These are phyloP conservation scores for Cladobotryum mycophilum DNA, from an alignment of 2,329 filamentous ascomycete genomes.

Conservation along the genomic window DNA sequence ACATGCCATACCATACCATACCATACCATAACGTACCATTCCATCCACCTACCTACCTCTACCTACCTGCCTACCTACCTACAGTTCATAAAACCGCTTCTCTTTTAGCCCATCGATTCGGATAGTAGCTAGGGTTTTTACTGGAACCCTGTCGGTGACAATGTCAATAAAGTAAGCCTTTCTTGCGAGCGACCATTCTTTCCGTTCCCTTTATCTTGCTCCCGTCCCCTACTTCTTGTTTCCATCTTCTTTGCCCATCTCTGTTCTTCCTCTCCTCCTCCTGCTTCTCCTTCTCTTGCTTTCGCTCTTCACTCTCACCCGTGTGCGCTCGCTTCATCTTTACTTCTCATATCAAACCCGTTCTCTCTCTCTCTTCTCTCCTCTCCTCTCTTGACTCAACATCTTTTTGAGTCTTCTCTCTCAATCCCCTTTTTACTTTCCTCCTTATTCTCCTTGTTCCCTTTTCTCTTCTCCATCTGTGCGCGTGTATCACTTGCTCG, in stretches of 20 bases:
- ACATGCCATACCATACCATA: neutral
- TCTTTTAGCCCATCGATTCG: constrained; percentile 15
- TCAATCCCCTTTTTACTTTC: neutral
- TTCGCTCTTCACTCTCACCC: neutral
- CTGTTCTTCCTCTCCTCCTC: constrained; percentile 14
- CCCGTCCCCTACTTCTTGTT: constrained; percentile 4
- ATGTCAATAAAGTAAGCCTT: constrained; percentile 52
- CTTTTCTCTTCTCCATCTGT: constrained; percentile 14
- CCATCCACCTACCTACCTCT: neutral
- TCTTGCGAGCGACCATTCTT: constrained; percentile 11
- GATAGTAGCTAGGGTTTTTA: constrained; percentile 26
- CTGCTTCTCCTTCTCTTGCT: constrained; percentile 3
- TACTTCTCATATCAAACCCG: neutral
- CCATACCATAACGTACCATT: neutral
- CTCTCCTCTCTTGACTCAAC: neutral
- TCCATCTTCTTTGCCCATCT: constrained; percentile 7
- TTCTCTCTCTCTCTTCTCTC: neutral
- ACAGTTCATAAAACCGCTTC: constrained; percentile 4
- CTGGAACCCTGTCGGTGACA: constrained; percentile 31
- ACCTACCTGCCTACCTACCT: neutral
- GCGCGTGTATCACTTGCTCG: constrained; percentile 17
- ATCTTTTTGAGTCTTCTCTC: neutral
- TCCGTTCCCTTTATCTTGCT: constrained; percentile 11
- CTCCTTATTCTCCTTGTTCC: neutral
- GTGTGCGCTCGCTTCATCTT: neutral